Evolutionary conservation across 305 asterid genomes (phyloP).

Genomic region (Solanum hybrid): DNA sequence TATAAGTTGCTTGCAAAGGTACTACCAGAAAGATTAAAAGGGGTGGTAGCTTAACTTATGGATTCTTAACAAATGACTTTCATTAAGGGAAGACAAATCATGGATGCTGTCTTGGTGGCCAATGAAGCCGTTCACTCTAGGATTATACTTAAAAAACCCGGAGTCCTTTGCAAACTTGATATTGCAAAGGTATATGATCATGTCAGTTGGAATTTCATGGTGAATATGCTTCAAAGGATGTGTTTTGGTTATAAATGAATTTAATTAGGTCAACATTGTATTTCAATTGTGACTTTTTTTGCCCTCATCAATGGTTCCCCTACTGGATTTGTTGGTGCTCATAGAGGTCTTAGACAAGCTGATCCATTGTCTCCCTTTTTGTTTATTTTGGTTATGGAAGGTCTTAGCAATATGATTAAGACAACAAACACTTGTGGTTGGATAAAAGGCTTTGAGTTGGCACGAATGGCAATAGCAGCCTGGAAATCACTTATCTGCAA

Average conservation of each 20-base stretch:
- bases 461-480: not conserved
- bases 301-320: not conserved
- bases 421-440: not conserved
- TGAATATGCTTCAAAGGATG: not conserved
- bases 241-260: not conserved
- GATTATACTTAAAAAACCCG: not conserved
- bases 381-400: not conserved
- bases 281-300: not conserved
- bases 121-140: not conserved
- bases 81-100: not conserved
- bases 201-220: not conserved
- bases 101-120: not conserved
- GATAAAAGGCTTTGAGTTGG: not conserved
- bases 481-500: not conserved
- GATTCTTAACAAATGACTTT: not conserved
- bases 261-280: not conserved
- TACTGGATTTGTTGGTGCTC: not conserved
- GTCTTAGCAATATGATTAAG: not conserved
- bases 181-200: not conserved
- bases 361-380: not conserved
- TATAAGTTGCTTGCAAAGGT: not conserved
- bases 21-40: not conserved
- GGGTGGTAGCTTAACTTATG: not conserved
- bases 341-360: not conserved
- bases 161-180: not conserved